phyloP scores from a whole-genome alignment of 306 rosid genomes.

The Rosa persica region DNA sequence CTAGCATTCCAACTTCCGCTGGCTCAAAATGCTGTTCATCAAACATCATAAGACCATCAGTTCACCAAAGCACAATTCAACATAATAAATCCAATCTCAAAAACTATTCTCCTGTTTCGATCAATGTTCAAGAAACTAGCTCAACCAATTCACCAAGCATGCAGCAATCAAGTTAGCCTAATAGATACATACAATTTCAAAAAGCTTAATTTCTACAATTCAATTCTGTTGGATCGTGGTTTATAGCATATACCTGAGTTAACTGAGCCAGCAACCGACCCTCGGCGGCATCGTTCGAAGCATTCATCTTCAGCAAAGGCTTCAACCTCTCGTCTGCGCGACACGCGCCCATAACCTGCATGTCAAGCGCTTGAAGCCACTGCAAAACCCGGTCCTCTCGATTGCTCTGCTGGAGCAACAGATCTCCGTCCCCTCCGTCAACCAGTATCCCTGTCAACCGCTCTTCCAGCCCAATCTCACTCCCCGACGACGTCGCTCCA shows the following conservation, averaged over 20 bases:
- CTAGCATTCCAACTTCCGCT: slow-evolving; percentile 89
- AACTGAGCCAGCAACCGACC: slow-evolving; percentile 86
- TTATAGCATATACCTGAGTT: slow-evolving; percentile 65
- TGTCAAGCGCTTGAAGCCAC: slow-evolving; percentile 92
- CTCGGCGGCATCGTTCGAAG: slow-evolving; percentile 71
- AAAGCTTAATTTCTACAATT: neutral
- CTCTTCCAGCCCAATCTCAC: slow-evolving; percentile 63
- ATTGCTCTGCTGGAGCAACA: slow-evolving; percentile 71
- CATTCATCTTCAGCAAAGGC: slow-evolving; percentile 79
- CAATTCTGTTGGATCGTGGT: neutral
- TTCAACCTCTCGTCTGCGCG: slow-evolving; percentile 86
- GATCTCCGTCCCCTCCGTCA: slow-evolving; percentile 75
- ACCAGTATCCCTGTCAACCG: slow-evolving; percentile 74
- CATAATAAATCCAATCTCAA: neutral
- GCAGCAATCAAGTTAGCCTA: neutral
- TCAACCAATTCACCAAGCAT: neutral
- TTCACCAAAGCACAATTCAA: neutral
- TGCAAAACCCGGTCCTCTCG: slow-evolving; percentile 64
- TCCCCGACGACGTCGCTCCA: slow-evolving; percentile 38
- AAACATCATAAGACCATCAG: slow-evolving; percentile 11
- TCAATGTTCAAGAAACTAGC: neutral
- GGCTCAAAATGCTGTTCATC: slow-evolving; percentile 88
- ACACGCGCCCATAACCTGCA: slow-evolving; percentile 94
- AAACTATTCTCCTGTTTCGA: neutral
- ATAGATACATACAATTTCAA: slow-evolving; percentile 22